Percentiles rank a stretch among this genome's conserved stretches.
Conservation (phyloP, 805 yeast species). For the Candida sphagnicola region DNA sequence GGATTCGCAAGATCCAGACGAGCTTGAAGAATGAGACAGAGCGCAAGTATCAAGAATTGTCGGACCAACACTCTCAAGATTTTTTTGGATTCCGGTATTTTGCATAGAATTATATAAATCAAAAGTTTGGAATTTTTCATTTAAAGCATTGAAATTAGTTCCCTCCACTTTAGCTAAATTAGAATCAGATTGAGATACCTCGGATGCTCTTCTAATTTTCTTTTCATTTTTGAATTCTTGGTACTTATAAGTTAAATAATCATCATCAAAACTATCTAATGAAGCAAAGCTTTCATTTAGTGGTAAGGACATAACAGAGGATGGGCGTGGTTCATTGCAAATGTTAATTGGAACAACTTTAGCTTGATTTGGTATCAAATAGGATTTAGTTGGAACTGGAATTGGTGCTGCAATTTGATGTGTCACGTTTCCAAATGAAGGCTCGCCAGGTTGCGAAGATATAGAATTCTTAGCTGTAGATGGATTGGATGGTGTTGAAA, state of each 20-base stretch:
- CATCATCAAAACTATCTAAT: slow-evolving; percentile 64
- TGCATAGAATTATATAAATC: slow-evolving; percentile 36
- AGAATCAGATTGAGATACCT: slow-evolving; percentile 10
- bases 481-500: slow-evolving; percentile 9
- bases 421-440: slow-evolving; percentile 1
- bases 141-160: slow-evolving; percentile 15
- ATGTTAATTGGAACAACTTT: slow-evolving; percentile 34
- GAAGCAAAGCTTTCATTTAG: slow-evolving; percentile 76
- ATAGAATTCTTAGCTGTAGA: slow-evolving; percentile 16
- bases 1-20: slow-evolving; percentile 2
- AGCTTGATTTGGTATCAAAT: slow-evolving; percentile 2
- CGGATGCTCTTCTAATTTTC: slow-evolving; percentile 7
- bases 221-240: slow-evolving; percentile 22
- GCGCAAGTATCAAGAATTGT: slow-evolving; percentile 1
- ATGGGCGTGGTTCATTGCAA: slow-evolving; percentile 29
- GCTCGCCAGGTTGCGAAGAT: slow-evolving; percentile 2
- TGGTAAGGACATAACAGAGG: slow-evolving; percentile 71
- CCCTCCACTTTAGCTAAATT: slow-evolving; percentile 1
- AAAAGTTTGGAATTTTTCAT: slow-evolving; percentile 32
- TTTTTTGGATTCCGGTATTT: slow-evolving; percentile 5
- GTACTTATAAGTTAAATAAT: slow-evolving; percentile 41
- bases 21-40: neutral
- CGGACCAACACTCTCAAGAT: slow-evolving; percentile 2
- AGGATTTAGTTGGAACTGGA: slow-evolving; percentile 8
- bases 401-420: slow-evolving; percentile 12